These are phyloP conservation scores for Globisporangium nodosum DNA, from an alignment of 352 stramenopile species.

Conservation along the genomic window DNA sequence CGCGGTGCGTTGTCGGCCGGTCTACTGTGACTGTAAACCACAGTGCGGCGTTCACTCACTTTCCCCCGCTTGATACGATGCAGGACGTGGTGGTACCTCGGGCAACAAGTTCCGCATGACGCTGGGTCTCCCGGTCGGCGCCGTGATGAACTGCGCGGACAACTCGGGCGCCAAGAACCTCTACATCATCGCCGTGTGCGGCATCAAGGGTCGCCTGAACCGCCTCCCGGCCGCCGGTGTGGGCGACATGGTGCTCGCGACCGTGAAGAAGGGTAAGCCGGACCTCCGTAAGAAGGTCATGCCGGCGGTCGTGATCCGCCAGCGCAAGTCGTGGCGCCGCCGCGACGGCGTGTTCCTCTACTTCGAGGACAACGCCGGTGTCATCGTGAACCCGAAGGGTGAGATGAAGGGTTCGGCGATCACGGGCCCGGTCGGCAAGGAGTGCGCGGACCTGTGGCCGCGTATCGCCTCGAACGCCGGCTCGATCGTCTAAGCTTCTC, in stretches of 20 bases:
- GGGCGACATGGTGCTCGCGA: slow-evolving; percentile 99
- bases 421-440: slow-evolving; percentile 99
- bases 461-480: slow-evolving; percentile 99
- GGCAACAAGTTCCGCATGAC: slow-evolving; percentile 99
- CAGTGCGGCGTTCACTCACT: too few relatives aligned
- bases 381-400: slow-evolving; percentile 99
- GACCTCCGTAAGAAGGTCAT: slow-evolving; percentile 99
- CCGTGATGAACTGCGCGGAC: slow-evolving; percentile 99
- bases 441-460: slow-evolving; percentile 99
- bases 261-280: slow-evolving; percentile 99
- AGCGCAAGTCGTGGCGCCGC: slow-evolving; percentile 99
- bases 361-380: slow-evolving; percentile 99
- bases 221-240: slow-evolving; percentile 97
- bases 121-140: slow-evolving; percentile 97
- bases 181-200: slow-evolving; percentile 99
- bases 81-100: slow-evolving; percentile 94
- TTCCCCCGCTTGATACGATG: neutral
- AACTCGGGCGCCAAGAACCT: slow-evolving; percentile 99
- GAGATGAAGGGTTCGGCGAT: slow-evolving; percentile 99
- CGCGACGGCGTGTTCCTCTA: slow-evolving; percentile 99
- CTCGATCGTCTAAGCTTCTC: slow-evolving; percentile 96
- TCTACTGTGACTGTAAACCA: neutral
- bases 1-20: slow-evolving; percentile 34
- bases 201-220: slow-evolving; percentile 99
- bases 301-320: slow-evolving; percentile 98